Percentiles rank a stretch among this genome's conserved stretches.
These are phyloP conservation scores for Marasmius tenuissimus DNA, from an alignment of 1,284 basidiomycete species.

Conservation along the genomic window DNA sequence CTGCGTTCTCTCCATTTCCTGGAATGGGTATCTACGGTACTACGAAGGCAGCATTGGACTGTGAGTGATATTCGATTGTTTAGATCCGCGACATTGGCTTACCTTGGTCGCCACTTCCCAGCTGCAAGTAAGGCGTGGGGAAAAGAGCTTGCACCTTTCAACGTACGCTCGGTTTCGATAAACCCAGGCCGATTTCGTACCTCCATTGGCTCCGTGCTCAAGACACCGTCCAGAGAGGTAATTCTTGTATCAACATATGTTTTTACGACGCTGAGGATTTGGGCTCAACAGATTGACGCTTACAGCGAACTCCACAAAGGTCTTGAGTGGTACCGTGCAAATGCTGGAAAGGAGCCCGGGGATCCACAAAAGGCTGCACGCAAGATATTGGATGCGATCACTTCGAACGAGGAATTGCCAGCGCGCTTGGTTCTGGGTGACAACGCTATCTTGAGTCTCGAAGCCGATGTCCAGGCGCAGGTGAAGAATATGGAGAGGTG, in stretches of 20 bases:
- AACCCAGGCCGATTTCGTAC: slow-evolving; percentile 12
- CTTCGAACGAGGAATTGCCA: neutral
- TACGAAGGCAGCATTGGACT: slow-evolving; percentile 20
- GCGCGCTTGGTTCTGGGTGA: neutral
- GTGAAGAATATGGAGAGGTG: neutral
- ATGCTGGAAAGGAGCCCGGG: slow-evolving; percentile 6
- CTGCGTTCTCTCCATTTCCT: slow-evolving; percentile 9
- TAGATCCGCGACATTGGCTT: neutral
- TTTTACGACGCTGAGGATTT: neutral
- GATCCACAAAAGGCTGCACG: slow-evolving; percentile 7
- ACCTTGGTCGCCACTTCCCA: neutral
- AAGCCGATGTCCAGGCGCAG: neutral
- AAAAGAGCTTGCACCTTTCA: slow-evolving; percentile 11
- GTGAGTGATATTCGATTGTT: neutral
- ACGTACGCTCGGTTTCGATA: slow-evolving; percentile 7
- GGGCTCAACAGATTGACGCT: neutral
- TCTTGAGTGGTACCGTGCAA: neutral
- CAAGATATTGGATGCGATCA: slow-evolving; percentile 4
- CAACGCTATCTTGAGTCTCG: neutral
- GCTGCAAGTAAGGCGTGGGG: slow-evolving; percentile 8
- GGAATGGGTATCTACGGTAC: slow-evolving; percentile 19
- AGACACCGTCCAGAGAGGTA: slow-evolving; percentile 2
- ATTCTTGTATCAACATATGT: neutral
- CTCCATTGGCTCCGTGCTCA: neutral
- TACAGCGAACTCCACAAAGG: slow-evolving; percentile 1